A percentile compares a stretch with the other conserved stretches of the same genome.
Conservation (phyloP, 441 rosid genomes). For the Brassica balearica region DNA sequence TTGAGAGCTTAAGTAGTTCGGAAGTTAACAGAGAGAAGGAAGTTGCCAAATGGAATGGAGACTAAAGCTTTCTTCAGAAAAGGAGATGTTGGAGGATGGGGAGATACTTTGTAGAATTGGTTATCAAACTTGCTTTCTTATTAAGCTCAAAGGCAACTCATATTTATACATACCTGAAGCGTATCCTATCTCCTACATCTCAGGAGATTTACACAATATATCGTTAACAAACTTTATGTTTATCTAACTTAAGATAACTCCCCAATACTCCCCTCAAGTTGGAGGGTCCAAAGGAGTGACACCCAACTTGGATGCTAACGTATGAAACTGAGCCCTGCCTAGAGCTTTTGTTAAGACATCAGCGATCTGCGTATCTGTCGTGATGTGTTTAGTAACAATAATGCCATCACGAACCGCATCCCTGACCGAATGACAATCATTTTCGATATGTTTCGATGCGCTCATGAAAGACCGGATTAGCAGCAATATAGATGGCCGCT, state of each 20-base stretch:
- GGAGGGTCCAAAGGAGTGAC: background rate
- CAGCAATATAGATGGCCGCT: background rate
- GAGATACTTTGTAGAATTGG: slow-evolving; percentile 22
- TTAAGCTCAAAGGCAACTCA: background rate
- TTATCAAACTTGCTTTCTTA: background rate
- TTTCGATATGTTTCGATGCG: background rate
- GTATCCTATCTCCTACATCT: background rate
- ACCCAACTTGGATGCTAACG: background rate
- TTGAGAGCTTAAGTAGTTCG: slow-evolving; percentile 41
- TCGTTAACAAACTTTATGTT: too few relatives aligned
- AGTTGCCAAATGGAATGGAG: slow-evolving; percentile 37
- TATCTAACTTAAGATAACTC: too few relatives aligned
- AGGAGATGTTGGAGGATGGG: slow-evolving; percentile 42
- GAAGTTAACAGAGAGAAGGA: slow-evolving; percentile 43
- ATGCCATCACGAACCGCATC: background rate
- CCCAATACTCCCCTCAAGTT: background rate
- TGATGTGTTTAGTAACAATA: background rate
- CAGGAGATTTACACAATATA: background rate
- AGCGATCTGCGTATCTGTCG: background rate
- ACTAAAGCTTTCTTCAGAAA: slow-evolving; percentile 38
- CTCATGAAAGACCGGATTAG: background rate
- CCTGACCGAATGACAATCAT: background rate
- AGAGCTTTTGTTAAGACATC: background rate
- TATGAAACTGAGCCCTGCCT: background rate
- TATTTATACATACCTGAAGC: too few relatives aligned